Conservation (phyloP, 139 green algal genomes). For the Volvox reticuliferus region DNA sequence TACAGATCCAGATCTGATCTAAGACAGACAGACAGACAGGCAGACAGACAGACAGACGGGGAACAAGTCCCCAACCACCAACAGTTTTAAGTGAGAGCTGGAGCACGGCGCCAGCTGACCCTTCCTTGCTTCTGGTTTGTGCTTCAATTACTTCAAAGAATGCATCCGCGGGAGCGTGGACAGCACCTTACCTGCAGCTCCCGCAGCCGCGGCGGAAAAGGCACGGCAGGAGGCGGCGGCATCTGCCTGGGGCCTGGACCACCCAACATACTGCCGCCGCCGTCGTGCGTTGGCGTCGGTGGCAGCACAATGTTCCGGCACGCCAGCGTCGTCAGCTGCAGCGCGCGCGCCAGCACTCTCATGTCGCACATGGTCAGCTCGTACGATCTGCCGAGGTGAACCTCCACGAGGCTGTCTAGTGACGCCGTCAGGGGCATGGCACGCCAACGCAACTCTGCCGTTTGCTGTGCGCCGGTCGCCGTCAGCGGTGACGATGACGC, state of each 20-base stretch:
- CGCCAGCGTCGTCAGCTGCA: not conserved
- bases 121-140: no score
- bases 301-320: slow-evolving; percentile 29
- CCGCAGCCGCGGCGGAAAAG: slow-evolving; percentile 4
- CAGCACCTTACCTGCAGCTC: slow-evolving; percentile 26
- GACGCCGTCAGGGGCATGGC: not conserved
- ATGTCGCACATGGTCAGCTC: slow-evolving; percentile 32
- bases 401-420: not conserved
- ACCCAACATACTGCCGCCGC: not conserved
- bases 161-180: no score
- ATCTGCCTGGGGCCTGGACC: no score
- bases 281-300: not conserved
- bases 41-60: no score
- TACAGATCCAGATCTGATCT: no score
- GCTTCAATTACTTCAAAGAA: no score
- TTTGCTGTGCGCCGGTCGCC: not conserved
- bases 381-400: slow-evolving; percentile 1
- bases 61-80: no score
- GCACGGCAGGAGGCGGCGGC: slow-evolving; percentile 1
- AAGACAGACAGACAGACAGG: no score
- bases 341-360: not conserved
- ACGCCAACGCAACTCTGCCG: not conserved
- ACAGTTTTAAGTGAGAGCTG: no score
- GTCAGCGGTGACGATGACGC: not conserved
- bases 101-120: no score